Evolutionary conservation across 371 early-diverging fungal genomes (phyloP), one percentile per base, ranked within the genome.

Genomic region (Batrachochytrium dendrobatidis): DNA sequence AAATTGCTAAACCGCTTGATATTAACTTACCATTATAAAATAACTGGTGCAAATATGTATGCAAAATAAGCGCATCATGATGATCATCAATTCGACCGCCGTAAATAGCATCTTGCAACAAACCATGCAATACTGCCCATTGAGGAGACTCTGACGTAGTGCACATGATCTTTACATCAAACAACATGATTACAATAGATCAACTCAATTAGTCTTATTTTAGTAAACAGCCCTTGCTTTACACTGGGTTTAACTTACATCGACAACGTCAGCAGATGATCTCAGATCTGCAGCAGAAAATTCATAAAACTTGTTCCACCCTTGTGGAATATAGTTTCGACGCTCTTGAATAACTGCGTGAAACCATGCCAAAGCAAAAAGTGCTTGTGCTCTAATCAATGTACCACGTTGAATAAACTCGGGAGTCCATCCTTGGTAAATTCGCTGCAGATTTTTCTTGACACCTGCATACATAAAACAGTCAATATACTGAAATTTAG

Each of bases 301-400:
- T 61, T 81, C 83, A 53, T 82, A 82, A 35, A 76, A 75, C 59
- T 80, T 77, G 39, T 67, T 74, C 83, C 83, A 82, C 17, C 81
- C 83, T 62, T 79, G 79, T 1, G 83, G 83, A 34, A 81, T 66
- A 55, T 75, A 82, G 1, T 56, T 72, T 8, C 83, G 53, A 6
- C 83, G 65, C 44, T 81, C 83, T 56, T 82, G 83, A 18, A 82
- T 63, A 2, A 79, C 69, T 0, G 81, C 75, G 58, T 82, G 83
- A 65, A 79, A 79, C 81, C 81, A 79, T 1, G 81, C 71, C 10
- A 82, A 56, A 0, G 71, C 69, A 62, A 81, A 79, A 20, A 77
- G 56, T 0, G 74, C 70, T 56, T 82, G 82, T 0, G 75, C 72
- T 15, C 76, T 49, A 17, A 70, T 48, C 2, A 65, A 58, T 29